Evolutionary conservation across 2,329 filamentous ascomycete species (phyloP).

Genomic region (Pestalotiopsis fici): DNA sequence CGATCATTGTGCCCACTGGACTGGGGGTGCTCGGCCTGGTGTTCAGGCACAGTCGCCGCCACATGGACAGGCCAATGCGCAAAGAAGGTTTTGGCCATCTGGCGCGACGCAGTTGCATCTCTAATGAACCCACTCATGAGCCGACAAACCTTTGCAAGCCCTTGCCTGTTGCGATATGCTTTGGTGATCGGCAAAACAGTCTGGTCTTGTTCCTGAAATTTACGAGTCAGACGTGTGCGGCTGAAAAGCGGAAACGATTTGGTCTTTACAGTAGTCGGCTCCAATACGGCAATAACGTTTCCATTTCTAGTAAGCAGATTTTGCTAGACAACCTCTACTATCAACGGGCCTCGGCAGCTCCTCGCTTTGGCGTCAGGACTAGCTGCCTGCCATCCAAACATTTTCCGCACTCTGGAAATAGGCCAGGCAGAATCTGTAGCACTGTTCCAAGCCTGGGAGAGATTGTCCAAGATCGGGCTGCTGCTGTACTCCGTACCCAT

Average conservation of each 20-base stretch:
- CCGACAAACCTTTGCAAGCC: not conserved
- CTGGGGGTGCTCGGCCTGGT: not conserved
- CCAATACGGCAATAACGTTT: too few relatives aligned
- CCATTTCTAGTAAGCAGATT: not conserved
- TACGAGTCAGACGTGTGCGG: not conserved
- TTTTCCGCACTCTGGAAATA: not conserved
- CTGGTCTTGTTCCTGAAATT: not conserved
- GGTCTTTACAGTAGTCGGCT: too few relatives aligned
- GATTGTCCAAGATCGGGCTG: not conserved
- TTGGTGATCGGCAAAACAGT: too few relatives aligned
- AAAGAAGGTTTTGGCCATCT: not conserved
- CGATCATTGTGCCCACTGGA: not conserved
- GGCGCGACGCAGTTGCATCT: not conserved
- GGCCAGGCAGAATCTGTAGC: not conserved
- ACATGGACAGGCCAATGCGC: not conserved
- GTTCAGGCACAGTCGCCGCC: not conserved
- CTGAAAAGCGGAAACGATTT: not conserved
- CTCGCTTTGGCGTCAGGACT: not conserved
- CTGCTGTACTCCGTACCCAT: constrained; percentile 9
- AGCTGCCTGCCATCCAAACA: not conserved
- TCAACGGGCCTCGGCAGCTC: not conserved
- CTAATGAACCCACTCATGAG: not conserved
- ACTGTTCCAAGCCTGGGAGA: not conserved
- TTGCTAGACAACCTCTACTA: not conserved
- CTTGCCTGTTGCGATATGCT: too few relatives aligned